phyloP scores from a whole-genome alignment of 2,329 filamentous ascomycete genomes.

The Aspergillus amoenus region DNA sequence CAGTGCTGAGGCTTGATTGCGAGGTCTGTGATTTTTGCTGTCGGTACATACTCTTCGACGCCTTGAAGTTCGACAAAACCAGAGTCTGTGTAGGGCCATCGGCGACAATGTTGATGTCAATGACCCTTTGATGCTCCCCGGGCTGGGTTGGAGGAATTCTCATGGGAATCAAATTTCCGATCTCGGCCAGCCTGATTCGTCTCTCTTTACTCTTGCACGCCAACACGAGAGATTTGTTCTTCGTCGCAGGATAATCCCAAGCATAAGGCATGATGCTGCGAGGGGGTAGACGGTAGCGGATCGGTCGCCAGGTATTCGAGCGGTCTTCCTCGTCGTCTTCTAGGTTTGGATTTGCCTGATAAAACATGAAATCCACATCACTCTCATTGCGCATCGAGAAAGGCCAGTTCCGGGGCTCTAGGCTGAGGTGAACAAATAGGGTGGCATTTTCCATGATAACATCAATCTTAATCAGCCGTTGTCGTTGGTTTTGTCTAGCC shows the following conservation, averaged over 20 bases:
- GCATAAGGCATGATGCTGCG: constrained; percentile 99
- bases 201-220: constrained; percentile 76
- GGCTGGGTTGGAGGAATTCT: constrained; percentile 71
- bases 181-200: constrained; percentile 92
- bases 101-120: constrained; percentile 94
- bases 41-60: constrained; percentile 87
- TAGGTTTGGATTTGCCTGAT: constrained; percentile 87
- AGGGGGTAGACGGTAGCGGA: constrained; percentile 86
- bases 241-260: constrained; percentile 98
- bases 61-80: constrained; percentile 90
- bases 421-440: constrained; percentile 84
- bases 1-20: constrained; percentile 61
- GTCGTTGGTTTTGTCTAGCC: constrained; percentile 83
- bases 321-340: constrained; percentile 83
- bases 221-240: constrained; percentile 89
- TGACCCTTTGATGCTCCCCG: constrained; percentile 71
- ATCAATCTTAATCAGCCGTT: constrained; percentile 83
- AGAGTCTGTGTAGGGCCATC: constrained; percentile 94
- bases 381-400: constrained; percentile 99
- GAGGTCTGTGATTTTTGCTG: constrained; percentile 58
- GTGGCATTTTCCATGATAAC: constrained; percentile 90
- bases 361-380: constrained; percentile 94
- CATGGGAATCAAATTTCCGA: constrained; percentile 93
- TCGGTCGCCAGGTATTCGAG: constrained; percentile 83
- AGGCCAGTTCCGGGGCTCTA: constrained; percentile 94